phyloP scores from a whole-genome alignment of 805 yeast species.

The Candida railenensis region DNA sequence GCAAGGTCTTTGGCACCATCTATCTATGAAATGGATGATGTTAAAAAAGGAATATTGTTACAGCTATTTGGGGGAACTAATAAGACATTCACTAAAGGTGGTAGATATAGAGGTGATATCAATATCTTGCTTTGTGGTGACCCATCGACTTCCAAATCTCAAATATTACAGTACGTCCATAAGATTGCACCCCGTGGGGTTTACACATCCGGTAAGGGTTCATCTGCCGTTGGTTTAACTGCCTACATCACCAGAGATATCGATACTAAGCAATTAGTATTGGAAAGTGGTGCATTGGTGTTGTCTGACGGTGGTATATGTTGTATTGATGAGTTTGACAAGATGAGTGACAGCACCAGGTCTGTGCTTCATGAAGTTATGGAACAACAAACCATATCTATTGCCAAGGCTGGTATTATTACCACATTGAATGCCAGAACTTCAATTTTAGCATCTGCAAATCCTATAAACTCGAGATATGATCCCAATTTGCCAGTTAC shows the following conservation, averaged over 20 bases:
- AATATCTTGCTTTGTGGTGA: conserved; percentile 93
- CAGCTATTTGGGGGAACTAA: conserved; percentile 96
- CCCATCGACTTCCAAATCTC: conserved; percentile 97
- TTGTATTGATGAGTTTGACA: conserved; percentile 98
- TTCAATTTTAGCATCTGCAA: conserved; percentile 93
- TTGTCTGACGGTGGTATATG: conserved; percentile 97
- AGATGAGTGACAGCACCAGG: conserved; percentile 92
- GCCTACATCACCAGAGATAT: conserved; percentile 95
- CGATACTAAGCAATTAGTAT: conserved; percentile 88
- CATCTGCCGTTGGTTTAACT: conserved; percentile 98
- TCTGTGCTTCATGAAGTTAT: conserved; percentile 97
- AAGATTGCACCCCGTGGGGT: conserved; percentile 98
- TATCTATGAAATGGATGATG: conserved; percentile 93
- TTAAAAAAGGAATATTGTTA: conserved; percentile 88
- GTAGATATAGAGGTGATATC: conserved; percentile 93
- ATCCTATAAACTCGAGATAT: conserved; percentile 93
- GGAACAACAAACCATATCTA: conserved; percentile 98
- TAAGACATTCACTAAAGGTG: conserved; percentile 84
- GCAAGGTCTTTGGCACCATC: conserved; percentile 96
- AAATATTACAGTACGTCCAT: conserved; percentile 89
- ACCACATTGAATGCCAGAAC: conserved; percentile 96
- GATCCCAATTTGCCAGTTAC: conserved; percentile 95
- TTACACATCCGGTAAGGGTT: conserved; percentile 97
- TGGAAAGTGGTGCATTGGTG: conserved; percentile 95
- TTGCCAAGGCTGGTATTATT: conserved; percentile 97